Evolutionary conservation across 2,329 filamentous ascomycete species (phyloP), one percentile per base, ranked within the genome.

Genomic region (Penicillium glabrum): DNA sequence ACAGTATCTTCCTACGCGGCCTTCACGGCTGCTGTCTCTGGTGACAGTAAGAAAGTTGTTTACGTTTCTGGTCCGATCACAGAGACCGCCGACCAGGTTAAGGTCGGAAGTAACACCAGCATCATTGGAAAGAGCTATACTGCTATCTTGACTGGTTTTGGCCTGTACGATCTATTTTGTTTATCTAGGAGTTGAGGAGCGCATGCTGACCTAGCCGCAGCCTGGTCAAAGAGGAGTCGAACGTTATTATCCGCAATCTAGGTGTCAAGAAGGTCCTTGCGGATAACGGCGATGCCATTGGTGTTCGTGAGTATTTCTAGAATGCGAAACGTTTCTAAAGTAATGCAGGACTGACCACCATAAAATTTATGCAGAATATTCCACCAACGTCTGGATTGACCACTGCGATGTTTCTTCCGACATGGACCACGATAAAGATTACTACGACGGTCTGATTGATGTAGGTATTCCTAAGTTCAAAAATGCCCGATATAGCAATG

Each of bases 391-490:
- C 66, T 89, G 86, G 87, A 75, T 89, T 49, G 87, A 89, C 75
- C 87, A 89, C 76, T 79, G 80, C 69, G 86, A 89, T 61, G 78
- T 89, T 23, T 85, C 82, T 5, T 85, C 83, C 24, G 82, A 88
- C 73, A 68, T 70, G 33, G 76, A 80, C 64, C 77, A 83, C 68
- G 84, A 80, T 77, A 89, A 89, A 76, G 86, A 90, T 76, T 87
- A 83, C 76, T 89, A 87, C 68, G 87, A 89, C 55, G 87, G 87
- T 31, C 81, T 89, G 1, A 74, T 86, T 46, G 87, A 89, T 64
- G 75, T 71, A 57, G 35, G 66, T 31, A 14, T 13, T 13, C 10
- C 29, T 27, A 9, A 10, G 3, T 27, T 27, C 9, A 31, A 13
- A 31, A 31, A 5, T 13, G 2, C 29, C 11, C 11, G 11, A 31